Evolutionary conservation across 2,329 filamentous ascomycete species (phyloP).

Genomic region (Xylaria sp.): DNA sequence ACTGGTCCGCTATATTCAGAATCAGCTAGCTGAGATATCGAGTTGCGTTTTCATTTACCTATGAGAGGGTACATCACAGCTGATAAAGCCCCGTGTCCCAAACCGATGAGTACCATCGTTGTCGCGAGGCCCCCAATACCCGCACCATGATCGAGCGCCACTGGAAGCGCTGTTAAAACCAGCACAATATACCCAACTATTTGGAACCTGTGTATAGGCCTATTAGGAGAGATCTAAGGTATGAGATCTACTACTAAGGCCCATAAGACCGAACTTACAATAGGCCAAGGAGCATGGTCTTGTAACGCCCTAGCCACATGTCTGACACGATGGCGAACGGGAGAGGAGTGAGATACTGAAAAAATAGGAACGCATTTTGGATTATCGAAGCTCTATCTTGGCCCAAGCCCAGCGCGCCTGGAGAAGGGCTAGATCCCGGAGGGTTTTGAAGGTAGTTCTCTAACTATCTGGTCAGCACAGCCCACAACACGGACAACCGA

Average conservation of each 20-base stretch:
- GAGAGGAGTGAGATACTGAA: slow-evolving; percentile 22
- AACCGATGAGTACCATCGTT: slow-evolving; percentile 1
- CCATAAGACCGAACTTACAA: too few species aligned
- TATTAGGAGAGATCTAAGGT: too few species aligned
- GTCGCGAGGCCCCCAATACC: background rate
- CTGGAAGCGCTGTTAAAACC: background rate
- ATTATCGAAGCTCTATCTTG: slow-evolving; percentile 55
- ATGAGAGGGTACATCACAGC: slow-evolving; percentile 15
- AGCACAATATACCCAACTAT: slow-evolving; percentile 1
- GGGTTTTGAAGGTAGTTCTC: slow-evolving; percentile 21
- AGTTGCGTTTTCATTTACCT: background rate
- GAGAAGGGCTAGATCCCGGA: slow-evolving; percentile 31
- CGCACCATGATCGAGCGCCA: background rate
- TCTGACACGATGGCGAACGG: slow-evolving; percentile 12
- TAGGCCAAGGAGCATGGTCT: slow-evolving; percentile 11
- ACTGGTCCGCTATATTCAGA: background rate
- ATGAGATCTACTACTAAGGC: too few species aligned
- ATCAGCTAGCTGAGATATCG: too few species aligned
- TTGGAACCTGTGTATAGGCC: background rate
- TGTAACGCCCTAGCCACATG: slow-evolving; percentile 10
- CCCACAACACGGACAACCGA: background rate
- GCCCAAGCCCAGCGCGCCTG: slow-evolving; percentile 56
- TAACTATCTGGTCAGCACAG: background rate
- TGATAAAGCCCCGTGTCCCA: background rate
- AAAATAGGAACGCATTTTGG: slow-evolving; percentile 54